Evolutionary conservation across 1,284 basidiomycete genomes (phyloP), one percentile per base, ranked within the genome.

Genomic region (Rhizopogon parksii): DNA sequence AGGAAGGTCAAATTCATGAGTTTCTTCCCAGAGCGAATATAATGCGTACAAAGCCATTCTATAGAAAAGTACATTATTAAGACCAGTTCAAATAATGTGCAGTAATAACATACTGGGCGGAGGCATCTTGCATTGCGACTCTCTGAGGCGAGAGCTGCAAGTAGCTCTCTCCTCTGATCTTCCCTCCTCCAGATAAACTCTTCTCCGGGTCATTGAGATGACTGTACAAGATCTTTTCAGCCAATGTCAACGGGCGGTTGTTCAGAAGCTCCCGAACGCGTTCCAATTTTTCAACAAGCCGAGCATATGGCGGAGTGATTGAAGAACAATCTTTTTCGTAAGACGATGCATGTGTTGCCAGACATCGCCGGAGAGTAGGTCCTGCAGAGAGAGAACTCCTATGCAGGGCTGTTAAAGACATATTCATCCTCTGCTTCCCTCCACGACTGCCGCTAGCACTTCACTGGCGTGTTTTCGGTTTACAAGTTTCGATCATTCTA

Each of bases 61-160:
- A 56, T 21, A 45, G 49, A 30, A 36, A 42, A 40, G 11, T 21
- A 11, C 17, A n/a, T 35, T 30, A 39, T 69, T 35, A 62, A 57
- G 12, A 46, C 14, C 35, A 7, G 24, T 45, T 49, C 9, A 46
- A 38, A 39, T 36, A 46, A 12, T n/a, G 15, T 17, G 45, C 27
- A 36, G 25, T 15, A 56, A 45, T 17, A 39, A 71, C 83, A 68
- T 69, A 90, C 88, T 99, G 96, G 46, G 96, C 96, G 45, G 94
- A 97, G 39, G 96, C 96, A 71, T 98, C 94, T 69, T 99, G 96
- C 92, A 99, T 97, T 32, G 96, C 96, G 21, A 99, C 94, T 57
- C 96, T 77, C 70, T 98, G 90, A 5, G 95, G 94, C 54, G 75
- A 78, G 38, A 99, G 80, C 70, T 94, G 94, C 49, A 98, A 76